Base-by-base conservation (phyloP, 176 grass and related monocot genomes). In the Typha latifolia region DNA sequence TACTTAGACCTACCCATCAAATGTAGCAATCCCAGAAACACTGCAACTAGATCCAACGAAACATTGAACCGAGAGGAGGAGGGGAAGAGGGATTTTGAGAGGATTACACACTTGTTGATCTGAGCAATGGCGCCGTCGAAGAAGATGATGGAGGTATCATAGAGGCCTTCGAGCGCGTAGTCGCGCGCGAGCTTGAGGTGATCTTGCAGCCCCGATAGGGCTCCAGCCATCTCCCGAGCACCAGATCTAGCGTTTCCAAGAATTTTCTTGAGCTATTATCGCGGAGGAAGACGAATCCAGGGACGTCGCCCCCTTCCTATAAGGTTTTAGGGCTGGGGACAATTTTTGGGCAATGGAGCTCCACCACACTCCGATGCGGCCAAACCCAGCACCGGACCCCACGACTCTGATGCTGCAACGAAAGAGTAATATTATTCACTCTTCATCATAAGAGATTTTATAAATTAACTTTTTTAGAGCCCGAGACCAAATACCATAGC, bases 111-210 rank as follows among this genome's bases (percentile, higher is more conserved):
- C 94, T 97, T 99, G 81, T 99, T 99, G 81, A 99, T 99, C 86
- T 99, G 94, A 19, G 94, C 94, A 79, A 99, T 83, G 82, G 83
- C 89, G 15, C 94, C 94, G 64, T 99, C 94, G 76, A 99, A 99
- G 83, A 99, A 99, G 83, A 99, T 99, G 66, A 90, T 90, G 70
- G 94, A 99, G 49, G 94, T 99, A 43, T 99, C 94, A 76, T 99
- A 99, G 18, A 99, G 94, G 47, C 94, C 94, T 75, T 99, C 94
- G 21, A 99, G 81, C 49, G 94, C 85, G 76, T 99, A 99, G 23
- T 99, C 89, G 6, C 94, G 78, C 13, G 94, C 94, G 51, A 93
- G 94, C 81, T 90, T 99, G 56, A 99, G n/a, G 79, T 93, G 89
- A 69, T 99, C 94, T 72, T 99, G 94, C 69, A 99, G 76, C 26